Conservation (phyloP, 2,329 filamentous ascomycete species). For the Colletotrichum karsti region DNA sequence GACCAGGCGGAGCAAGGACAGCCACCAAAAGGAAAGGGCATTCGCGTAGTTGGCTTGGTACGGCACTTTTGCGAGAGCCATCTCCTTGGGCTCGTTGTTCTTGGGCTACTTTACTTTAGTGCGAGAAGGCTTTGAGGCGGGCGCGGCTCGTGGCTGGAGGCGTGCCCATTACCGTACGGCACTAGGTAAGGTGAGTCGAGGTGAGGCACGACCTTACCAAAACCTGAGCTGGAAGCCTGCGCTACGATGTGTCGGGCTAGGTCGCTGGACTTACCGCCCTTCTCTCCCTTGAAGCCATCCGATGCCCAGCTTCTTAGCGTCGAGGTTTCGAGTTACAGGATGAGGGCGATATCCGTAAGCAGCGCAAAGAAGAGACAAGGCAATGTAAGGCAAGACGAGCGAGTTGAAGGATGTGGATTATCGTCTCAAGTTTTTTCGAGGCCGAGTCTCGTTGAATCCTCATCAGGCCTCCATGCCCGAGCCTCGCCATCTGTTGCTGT, state of each 20-base stretch:
- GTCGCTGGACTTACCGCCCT: constrained; percentile 18
- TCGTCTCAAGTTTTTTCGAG: neutral
- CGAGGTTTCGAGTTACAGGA: neutral
- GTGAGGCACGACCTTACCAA: neutral
- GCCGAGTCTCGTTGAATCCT: neutral
- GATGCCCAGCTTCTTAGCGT: constrained; percentile 13
- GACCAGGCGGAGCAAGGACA: neutral
- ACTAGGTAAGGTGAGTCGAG: neutral
- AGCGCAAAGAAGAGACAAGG: neutral
- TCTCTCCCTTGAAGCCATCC: neutral
- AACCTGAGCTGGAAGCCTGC: neutral
- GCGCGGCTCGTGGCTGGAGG: too few species aligned
- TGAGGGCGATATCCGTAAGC: neutral
- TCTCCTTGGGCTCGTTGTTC: neutral
- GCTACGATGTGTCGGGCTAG: neutral
- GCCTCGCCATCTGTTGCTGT: neutral
- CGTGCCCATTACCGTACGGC: neutral
- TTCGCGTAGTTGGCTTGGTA: neutral
- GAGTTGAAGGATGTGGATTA: neutral
- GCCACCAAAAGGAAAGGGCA: neutral
- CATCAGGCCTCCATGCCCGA: neutral
- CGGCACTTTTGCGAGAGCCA: constrained; percentile 22
- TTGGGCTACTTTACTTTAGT: too few species aligned
- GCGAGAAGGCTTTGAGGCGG: too few species aligned
- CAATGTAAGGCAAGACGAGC: too few species aligned